Percentiles rank a stretch among this genome's conserved stretches.
These are phyloP conservation scores for Alloteropsis semialata DNA, from an alignment of 176 grass and related monocot genomes.

Conservation along the genomic window DNA sequence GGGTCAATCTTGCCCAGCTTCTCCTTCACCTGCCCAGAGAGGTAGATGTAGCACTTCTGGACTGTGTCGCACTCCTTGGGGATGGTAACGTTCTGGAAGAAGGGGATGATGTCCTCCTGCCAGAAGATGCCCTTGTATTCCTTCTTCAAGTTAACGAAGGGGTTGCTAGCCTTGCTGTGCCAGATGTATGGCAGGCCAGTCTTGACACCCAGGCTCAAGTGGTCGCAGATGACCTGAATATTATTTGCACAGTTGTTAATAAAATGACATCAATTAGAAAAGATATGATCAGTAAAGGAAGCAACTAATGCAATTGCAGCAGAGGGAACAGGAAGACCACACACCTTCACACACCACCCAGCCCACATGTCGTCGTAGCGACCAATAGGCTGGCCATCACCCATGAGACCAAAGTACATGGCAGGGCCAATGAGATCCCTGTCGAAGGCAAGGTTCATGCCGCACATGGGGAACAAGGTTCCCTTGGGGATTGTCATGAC, in stretches of 20 bases:
- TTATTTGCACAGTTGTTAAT: constrained; percentile 1
- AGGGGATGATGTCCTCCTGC: constrained; percentile 97
- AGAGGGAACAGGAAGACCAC: background rate
- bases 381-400: constrained; percentile 62
- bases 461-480: constrained; percentile 71
- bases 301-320: background rate
- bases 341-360: constrained; percentile 77
- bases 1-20: constrained; percentile 56
- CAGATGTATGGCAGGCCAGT: constrained; percentile 96
- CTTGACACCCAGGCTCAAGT: constrained; percentile 87
- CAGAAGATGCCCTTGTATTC: constrained; percentile 99
- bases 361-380: constrained; percentile 87
- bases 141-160: constrained; percentile 94
- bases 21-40: constrained; percentile 74
- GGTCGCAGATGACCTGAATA: constrained; percentile 93
- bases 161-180: constrained; percentile 99
- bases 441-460: constrained; percentile 73
- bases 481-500: constrained; percentile 74
- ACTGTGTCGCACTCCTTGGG: constrained; percentile 79
- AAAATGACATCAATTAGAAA: background rate
- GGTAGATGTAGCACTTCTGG: constrained; percentile 81
- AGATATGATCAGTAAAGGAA: background rate
- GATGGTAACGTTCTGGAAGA: constrained; percentile 76
- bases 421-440: constrained; percentile 66
- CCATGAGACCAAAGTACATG: constrained; percentile 86